Evolutionary conservation across 2,329 filamentous ascomycete species (phyloP).

Genomic region (Aspergillus melleus): DNA sequence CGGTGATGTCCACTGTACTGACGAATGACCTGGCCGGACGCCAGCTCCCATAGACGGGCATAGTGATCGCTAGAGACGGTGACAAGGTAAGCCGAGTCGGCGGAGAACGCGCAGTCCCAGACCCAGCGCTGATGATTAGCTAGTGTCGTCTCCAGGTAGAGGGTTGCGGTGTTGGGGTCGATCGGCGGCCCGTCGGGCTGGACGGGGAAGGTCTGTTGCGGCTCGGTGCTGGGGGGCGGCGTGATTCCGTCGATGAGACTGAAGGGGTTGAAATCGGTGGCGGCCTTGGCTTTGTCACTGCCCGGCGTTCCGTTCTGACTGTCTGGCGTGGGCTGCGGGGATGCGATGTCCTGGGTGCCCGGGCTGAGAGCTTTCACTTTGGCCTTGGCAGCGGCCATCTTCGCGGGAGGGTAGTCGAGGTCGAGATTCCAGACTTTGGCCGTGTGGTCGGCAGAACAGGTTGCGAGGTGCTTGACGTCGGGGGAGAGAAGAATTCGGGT

Average conservation of each 20-base stretch:
- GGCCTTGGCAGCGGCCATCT: conserved; percentile 31
- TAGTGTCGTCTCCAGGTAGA: conserved; percentile 82
- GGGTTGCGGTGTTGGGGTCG: conserved; percentile 51
- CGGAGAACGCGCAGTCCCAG: conserved; percentile 95
- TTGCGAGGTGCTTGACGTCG: conserved; percentile 90
- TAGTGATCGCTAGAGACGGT: conserved; percentile 94
- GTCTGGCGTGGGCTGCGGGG: conserved; percentile 21
- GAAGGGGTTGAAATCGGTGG: conserved; percentile 23
- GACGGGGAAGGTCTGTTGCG: conserved; percentile 34
- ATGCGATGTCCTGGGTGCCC: conserved; percentile 15
- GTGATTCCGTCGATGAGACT: conserved; percentile 27
- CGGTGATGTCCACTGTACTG: conserved; percentile 95
- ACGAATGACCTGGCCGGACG: conserved; percentile 82
- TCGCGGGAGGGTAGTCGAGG: conserved; percentile 53
- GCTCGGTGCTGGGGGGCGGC: conserved; percentile 24
- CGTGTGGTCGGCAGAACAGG: conserved; percentile 90
- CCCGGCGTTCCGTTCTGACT: conserved; percentile 22
- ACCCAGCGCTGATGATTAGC: conserved; percentile 94
- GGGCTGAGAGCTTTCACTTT: conserved; percentile 17
- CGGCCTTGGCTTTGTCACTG: conserved; percentile 17
- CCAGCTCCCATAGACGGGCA: conserved; percentile 84
- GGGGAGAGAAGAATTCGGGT: conserved; percentile 88
- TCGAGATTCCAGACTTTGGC: conserved; percentile 97
- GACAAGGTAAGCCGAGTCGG: conserved; percentile 88
- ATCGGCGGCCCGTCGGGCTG: conserved; percentile 43